These are phyloP conservation scores for Acanthamoeba triangularis DNA, from an alignment of 208 protist genomes.

Conservation along the genomic window DNA sequence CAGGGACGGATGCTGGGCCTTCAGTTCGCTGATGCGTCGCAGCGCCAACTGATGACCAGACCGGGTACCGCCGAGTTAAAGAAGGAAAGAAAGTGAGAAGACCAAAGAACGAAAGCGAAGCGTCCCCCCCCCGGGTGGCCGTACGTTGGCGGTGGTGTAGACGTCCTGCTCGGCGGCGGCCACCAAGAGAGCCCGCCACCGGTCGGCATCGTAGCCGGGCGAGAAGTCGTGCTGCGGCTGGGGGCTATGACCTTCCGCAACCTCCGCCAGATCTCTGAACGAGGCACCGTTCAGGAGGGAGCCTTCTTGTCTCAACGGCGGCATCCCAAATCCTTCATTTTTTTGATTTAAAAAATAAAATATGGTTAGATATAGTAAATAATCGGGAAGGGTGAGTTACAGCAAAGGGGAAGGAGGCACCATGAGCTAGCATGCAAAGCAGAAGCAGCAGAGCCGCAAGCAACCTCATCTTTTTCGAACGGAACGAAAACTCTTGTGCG, in stretches of 20 bases:
- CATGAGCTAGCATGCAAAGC: too few species aligned
- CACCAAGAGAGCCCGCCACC: background rate
- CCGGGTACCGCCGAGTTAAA: background rate
- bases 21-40: background rate
- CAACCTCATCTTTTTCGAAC: too few species aligned
- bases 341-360: too few species aligned
- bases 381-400: too few species aligned
- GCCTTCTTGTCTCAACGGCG: background rate
- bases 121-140: too few species aligned
- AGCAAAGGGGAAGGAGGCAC: too few species aligned
- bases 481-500: too few species aligned
- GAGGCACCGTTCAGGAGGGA: background rate
- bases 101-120: background rate
- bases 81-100: background rate
- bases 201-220: background rate
- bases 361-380: too few species aligned
- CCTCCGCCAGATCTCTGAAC: background rate
- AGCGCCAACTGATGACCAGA: background rate
- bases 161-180: background rate
- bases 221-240: background rate
- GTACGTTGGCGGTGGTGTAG: slow-evolving; percentile 41
- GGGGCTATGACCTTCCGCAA: background rate
- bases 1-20: background rate
- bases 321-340: background rate
- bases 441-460: too few species aligned